Base-by-base conservation (phyloP, 768 basidiomycete genomes). In the Boletus barrowsii region DNA sequence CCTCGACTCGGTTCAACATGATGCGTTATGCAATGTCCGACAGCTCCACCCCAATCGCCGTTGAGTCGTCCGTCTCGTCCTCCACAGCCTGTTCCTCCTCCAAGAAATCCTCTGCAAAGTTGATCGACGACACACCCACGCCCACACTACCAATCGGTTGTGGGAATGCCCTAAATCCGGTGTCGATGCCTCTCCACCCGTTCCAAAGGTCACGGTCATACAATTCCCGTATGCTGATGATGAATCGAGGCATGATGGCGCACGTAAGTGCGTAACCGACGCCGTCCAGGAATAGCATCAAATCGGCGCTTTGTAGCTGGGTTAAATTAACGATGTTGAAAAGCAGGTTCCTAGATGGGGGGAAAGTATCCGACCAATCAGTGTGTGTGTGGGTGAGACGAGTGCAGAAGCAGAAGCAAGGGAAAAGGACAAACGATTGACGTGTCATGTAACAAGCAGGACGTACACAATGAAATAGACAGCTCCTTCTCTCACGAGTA, bases 391-490 rank as follows among this genome's bases (percentile, higher is more conserved):
- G 4, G 3, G 4, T 24, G 22, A 51, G 37, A 45, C 4, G 5
- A 24, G 8, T 33, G 32, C 32, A 13, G 9, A 10, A 5, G 13
- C 32, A 13, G 9, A 10, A 5, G 13, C 6, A 33, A 10, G 32
- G 32, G 32, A 11, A 33, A 10, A 4, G 13, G 32, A 33, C 9
- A 8, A 10, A 33, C 4, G 9, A 33, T 33, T 33, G 32, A 13
- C 11, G 8, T 10, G 32, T 33, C 1, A 15, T 13, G 17, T 7
- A 47, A 40, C 10, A 10, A 1, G n/a, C 10, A 4, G 7, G 5
- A 50, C 60, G 4, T 36, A 61, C 60, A 51, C 24, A 20, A 53
- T 3, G 22, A 57, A 62, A 43, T 62, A 62, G 2, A 49, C 15
- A 0, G 43, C n/a, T 7, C 56, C 60, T 11, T 62, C 59, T 3